Evolutionary conservation across 2,329 filamentous ascomycete genomes (phyloP), one percentile per base, ranked within the genome.

Genomic region (Cladophialophora carrionii): DNA sequence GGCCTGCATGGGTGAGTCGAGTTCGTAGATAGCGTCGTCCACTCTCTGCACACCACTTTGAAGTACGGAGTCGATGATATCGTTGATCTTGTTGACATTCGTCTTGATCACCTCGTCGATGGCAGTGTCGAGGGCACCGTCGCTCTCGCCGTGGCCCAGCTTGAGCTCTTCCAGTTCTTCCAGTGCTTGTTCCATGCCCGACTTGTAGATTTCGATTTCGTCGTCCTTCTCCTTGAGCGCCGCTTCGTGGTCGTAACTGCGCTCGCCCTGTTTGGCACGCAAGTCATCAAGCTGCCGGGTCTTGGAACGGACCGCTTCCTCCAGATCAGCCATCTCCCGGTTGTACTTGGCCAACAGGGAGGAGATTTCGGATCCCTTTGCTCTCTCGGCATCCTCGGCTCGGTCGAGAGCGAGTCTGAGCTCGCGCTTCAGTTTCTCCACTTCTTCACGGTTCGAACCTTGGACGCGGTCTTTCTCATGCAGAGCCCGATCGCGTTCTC

Each of bases 1-100:
- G 48, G 94, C 95, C 77, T 98, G 94, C 92, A 98, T 98, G 22
- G 90, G 90, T 22, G 95, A 98, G 78, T 99, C 95, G 51, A 99
- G 84, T 78, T 99, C 95, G 79, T 99, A 99, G 41, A 99, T 83
- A 51, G 95, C 92, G 78, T 99, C 95, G 73, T 99, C 95, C 14
- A 99, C 93, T 52, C 95, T 89, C 73, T 95, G 88, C 24, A 98
- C 92, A 71, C 93, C 95, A 56, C 91, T 89, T 76, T 98, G 93
- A 46, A 99, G 83, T 3, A 99, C 95, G 0, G 94, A 96, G 77
- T 99, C 95, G 71, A 99, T 96, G 60, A 99, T 94, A 72, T 96
- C 92, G 80, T 96, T 95, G 77, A 99, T 94, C 83, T 96, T 97
- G 75, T 90, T 87, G 56, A 97, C 84, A 73, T 92, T 96, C 67